Base-by-base conservation (phyloP, 441 rosid genomes). In the Pelargonium australe region DNA sequence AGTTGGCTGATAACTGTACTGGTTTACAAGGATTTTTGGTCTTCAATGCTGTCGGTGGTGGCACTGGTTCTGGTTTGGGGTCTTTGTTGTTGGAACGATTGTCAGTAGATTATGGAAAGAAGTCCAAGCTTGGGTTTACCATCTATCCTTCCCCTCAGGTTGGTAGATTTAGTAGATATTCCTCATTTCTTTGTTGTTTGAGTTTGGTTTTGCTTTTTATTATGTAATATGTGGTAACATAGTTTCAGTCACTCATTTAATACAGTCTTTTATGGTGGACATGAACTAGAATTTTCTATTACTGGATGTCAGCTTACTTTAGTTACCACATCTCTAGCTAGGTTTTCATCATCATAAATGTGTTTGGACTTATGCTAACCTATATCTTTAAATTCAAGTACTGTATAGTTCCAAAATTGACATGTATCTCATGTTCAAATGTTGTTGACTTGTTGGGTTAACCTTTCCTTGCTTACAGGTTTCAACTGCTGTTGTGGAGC, bases 71-170 rank as follows among this genome's bases (percentile, higher is more conserved):
- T 73, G 95, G 95, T 72, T 75, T 89, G 80, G 90, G 95, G 44
- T 89, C 95, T 1, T 71, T 87, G 57, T 87, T 89, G 41, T 68
- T 89, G 87, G 95, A 89, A 74, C 87, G 91, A 51, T 80, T 89
- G 70, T 87, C 95, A 0, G 91, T 86, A 13, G 95, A 88, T 75
- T 88, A 86, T 70, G 94, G 93, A 73, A 88, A 23, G 25, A 23
- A 23, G 25, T 45, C 51, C 2, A 87, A 89, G 72, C 95, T 89
- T 63, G 90, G 88, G 34, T 89, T 89, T 81, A 87, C 88, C 68
- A 87, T 89, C 74, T 89, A 68, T 68, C 95, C 95, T 66, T 89
- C 90, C 68, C 95, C 95, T 72, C 92, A 87, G 92, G 95, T 85
- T 76, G 43, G 43, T 41, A 10, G 67, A 40, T 14, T 68, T 16